Evolutionary conservation across 495 filamentous ascomycete genomes (phyloP).

Genomic region (Penicillium atrosanguineum): DNA sequence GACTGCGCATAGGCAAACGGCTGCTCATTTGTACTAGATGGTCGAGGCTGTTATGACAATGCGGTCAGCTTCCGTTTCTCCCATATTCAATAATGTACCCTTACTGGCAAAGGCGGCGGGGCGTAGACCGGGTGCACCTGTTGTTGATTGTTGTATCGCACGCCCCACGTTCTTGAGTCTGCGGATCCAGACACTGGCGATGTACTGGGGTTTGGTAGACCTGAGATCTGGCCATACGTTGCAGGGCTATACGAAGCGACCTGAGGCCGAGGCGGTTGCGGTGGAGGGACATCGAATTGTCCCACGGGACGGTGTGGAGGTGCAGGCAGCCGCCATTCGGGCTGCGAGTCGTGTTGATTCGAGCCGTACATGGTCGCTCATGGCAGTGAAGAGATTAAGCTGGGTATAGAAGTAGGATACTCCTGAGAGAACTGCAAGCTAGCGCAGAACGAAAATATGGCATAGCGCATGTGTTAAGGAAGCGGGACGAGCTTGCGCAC

Average conservation of each 20-base stretch:
- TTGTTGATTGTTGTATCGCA: slow-evolving; percentile 42
- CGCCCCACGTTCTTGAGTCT: slow-evolving; percentile 44
- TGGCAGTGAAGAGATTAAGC: slow-evolving; percentile 2
- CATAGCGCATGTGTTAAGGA: not conserved
- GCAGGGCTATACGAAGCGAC: slow-evolving; percentile 36
- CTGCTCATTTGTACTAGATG: slow-evolving; percentile 33
- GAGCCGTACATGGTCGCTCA: slow-evolving; percentile 28
- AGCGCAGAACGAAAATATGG: not conserved
- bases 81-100: slow-evolving; percentile 2
- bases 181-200: slow-evolving; percentile 24
- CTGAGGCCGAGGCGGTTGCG: slow-evolving; percentile 24
- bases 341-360: slow-evolving; percentile 26
- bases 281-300: slow-evolving; percentile 12
- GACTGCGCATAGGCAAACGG: slow-evolving; percentile 22
- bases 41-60: slow-evolving; percentile 35
- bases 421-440: not conserved
- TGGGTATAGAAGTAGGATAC: not conserved
- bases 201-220: slow-evolving; percentile 16
- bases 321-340: slow-evolving; percentile 43
- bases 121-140: slow-evolving; percentile 20
- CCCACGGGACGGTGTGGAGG: slow-evolving; percentile 21
- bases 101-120: slow-evolving; percentile 49
- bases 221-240: slow-evolving; percentile 39
- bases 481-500: not conserved
- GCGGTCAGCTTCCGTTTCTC: not conserved